These are phyloP conservation scores for Ceratocystiopsis brevicomis DNA, from an alignment of 2,329 filamentous ascomycete species.

Conservation along the genomic window DNA sequence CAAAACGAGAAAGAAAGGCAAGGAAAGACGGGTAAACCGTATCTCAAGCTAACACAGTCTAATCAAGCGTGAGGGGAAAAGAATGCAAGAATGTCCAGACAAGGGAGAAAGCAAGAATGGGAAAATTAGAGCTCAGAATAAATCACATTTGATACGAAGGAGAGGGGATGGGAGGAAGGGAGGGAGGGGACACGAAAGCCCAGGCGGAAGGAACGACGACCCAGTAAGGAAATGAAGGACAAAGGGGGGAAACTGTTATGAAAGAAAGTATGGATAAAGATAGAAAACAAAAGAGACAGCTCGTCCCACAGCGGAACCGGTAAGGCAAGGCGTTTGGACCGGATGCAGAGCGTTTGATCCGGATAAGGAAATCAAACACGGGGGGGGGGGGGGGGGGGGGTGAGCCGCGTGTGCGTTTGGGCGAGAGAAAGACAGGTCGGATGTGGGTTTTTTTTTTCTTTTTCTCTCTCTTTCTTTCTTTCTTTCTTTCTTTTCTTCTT, in stretches of 20 bases:
- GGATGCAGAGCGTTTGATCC: slow-evolving; percentile 1
- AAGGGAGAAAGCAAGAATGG: background rate
- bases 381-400: too few relatives aligned
- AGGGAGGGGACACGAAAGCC: background rate
- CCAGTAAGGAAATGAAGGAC: background rate
- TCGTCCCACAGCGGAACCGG: slow-evolving; percentile 4
- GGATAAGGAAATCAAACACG: background rate
- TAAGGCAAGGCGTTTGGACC: slow-evolving; percentile 3
- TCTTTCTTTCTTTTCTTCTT: too few relatives aligned
- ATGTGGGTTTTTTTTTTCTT: too few relatives aligned
- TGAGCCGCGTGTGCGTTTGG: background rate
- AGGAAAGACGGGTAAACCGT: background rate
- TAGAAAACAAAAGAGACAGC: background rate
- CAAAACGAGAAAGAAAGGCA: background rate
- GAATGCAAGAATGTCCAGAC: background rate
- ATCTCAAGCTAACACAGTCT: too few relatives aligned
- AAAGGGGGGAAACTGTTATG: background rate
- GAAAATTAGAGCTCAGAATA: background rate
- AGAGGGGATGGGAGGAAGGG: background rate
- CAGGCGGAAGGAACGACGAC: background rate
- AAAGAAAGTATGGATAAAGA: slow-evolving; percentile 1
- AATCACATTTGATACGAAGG: background rate
- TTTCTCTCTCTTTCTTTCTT: too few relatives aligned
- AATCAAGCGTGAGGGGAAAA: too few relatives aligned
- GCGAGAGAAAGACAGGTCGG: background rate